Conservation (phyloP, 352 stramenopile genomes). For the Globisporangium canariense region DNA sequence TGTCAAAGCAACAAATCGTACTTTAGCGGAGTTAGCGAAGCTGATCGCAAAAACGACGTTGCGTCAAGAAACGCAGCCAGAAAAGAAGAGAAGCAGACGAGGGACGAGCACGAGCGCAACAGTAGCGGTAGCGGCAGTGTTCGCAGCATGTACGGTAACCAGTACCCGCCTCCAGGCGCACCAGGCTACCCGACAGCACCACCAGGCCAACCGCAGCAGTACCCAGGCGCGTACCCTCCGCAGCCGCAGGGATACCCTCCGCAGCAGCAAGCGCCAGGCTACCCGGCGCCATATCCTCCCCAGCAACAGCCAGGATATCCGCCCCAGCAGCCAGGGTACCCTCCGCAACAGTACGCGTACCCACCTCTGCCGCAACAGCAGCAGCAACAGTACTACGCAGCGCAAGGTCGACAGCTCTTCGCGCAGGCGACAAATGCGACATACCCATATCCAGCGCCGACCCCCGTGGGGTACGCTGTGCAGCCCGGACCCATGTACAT, state of each 20-base stretch:
- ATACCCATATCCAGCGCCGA: conserved; percentile 26
- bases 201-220: conserved; percentile 17
- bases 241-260: conserved; percentile 23
- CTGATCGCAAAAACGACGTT: not conserved
- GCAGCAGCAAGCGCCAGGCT: conserved; percentile 20
- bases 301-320: conserved; percentile 23
- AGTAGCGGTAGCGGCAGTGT: not conserved
- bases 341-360: conserved; percentile 32
- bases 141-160: conserved; percentile 22
- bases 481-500: conserved; percentile 18
- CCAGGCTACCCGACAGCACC: conserved; percentile 17
- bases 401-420: conserved; percentile 65
- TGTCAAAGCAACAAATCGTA: not conserved
- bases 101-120: not conserved
- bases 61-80: not conserved
- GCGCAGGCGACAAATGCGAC: conserved; percentile 43
- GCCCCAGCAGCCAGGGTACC: conserved; percentile 32
- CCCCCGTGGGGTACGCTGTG: conserved; percentile 27
- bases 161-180: conserved; percentile 19
- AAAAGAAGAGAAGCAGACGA: not conserved
- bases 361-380: conserved; percentile 29
- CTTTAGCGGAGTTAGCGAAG: not conserved
- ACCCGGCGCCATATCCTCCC: conserved; percentile 21
- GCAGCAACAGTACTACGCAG: conserved; percentile 62
- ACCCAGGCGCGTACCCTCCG: conserved; percentile 15